Base-by-base conservation (phyloP, 2,329 filamentous ascomycete genomes). In the Penicillium sp. region DNA sequence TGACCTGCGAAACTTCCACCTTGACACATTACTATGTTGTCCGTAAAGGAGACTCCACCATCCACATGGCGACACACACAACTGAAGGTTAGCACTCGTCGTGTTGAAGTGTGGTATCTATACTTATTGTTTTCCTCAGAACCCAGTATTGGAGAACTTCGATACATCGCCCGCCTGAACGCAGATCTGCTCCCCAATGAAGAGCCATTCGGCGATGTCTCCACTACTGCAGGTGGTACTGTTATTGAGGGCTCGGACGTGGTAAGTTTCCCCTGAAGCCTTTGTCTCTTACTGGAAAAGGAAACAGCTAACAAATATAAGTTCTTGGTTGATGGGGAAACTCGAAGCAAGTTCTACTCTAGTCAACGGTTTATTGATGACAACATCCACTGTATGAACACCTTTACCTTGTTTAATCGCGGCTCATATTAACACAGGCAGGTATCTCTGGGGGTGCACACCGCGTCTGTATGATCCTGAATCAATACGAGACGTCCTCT, bases 301-400 rank as follows among this genome's bases (percentile, higher is more conserved):
- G 13, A n/a, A n/a, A n/a, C 11, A 38, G 31, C 44, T 62, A 14
- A 60, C 37, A 31, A 1, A 11, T 8, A n/a, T 20, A 42, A 70
- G 58, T 89, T 81, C 65, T 57, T 85, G 9, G 83, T 89, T 43
- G 72, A 77, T 60, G 82, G 84, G 22, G 76, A 89, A 68, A 89
- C 86, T 0, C 81, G 86, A 38, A 85, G 82, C 72, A 89, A 89
- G 70, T 89, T 89, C 76, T 89, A 86, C 74, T 87, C 84, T 2
- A 85, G 82, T 56, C 78, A 86, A 59, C 80, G 85, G n/a, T 89
- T 87, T 72, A 88, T 89, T 66, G 86, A 89, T 67, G 85, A 87
- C 63, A 76, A 82, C 43, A 79, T 82, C 26, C 85, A 87, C 67
- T 89, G 86, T 70, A 55, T 52, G 64, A 43, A 42, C 1, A 18